Conservation (phyloP, 495 filamentous ascomycete species). For the Pyrenopolyporus hunteri region DNA sequence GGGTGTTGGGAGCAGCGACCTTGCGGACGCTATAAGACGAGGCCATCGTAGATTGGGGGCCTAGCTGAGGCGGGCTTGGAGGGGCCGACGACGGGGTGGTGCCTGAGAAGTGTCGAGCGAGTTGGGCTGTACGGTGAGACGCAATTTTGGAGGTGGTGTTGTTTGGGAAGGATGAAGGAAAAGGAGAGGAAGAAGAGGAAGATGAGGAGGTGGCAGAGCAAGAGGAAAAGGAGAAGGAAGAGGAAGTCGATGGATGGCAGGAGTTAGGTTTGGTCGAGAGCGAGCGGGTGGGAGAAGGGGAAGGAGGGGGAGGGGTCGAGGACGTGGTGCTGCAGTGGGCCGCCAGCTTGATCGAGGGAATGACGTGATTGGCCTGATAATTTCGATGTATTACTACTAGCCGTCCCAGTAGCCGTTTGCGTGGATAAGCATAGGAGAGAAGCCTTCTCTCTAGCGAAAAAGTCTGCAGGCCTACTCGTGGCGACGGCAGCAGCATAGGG, state of each 20-base stretch:
- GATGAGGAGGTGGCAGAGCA: conserved; percentile 33
- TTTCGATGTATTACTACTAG: conserved; percentile 31
- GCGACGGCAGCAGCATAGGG: not conserved
- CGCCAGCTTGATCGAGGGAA: conserved; percentile 30
- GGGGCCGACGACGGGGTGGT: conserved; percentile 36
- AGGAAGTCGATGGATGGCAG: conserved; percentile 31
- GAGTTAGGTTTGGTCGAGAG: conserved; percentile 34
- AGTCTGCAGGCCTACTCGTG: conserved; percentile 9
- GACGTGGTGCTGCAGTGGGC: conserved; percentile 26
- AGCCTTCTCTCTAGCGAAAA: conserved; percentile 10
- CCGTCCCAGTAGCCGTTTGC: not conserved
- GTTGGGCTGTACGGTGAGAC: conserved; percentile 56
- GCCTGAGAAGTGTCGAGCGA: conserved; percentile 62
- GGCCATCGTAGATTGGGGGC: conserved; percentile 57
- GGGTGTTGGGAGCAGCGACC: conserved; percentile 85
- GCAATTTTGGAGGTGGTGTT: conserved; percentile 47
- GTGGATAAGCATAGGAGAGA: conserved; percentile 9
- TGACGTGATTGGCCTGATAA: conserved; percentile 35
- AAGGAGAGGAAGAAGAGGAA: conserved; percentile 28
- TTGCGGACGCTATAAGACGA: conserved; percentile 75
- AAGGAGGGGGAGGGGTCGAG: conserved; percentile 50
- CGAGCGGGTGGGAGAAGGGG: conserved; percentile 30
- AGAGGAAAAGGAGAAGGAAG: conserved; percentile 39
- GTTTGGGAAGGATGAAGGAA: conserved; percentile 43
- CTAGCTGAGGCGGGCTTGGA: conserved; percentile 37